Percentiles rank a stretch among this genome's conserved stretches.
Evolutionary conservation across 2,329 filamentous ascomycete genomes (phyloP).

Genomic region (Alternaria conjuncta): DNA sequence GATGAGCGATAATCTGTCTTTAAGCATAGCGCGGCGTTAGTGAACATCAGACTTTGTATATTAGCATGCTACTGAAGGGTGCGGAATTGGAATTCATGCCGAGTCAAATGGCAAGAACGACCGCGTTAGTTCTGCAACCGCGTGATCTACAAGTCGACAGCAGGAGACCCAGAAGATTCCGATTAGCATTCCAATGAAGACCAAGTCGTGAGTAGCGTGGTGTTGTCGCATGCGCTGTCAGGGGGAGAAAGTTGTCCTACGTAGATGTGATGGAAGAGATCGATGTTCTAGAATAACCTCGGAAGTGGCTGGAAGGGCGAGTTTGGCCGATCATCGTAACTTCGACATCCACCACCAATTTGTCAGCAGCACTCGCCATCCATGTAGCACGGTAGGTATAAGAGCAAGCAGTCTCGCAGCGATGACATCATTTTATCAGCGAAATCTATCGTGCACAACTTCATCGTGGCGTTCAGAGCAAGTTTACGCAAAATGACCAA

Average conservation of each 20-base stretch:
- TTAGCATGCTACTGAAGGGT: not conserved
- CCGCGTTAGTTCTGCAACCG: not conserved
- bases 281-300: not conserved
- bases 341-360: conserved; percentile 16
- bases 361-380: conserved; percentile 28
- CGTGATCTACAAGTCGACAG: too few relatives aligned
- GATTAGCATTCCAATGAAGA: too few relatives aligned
- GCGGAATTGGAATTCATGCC: not conserved
- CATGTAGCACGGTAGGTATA: conserved; percentile 16
- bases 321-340: conserved; percentile 1
- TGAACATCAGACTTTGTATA: not conserved
- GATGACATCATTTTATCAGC: conserved; percentile 1
- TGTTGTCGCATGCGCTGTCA: too few relatives aligned
- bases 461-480: conserved; percentile 45
- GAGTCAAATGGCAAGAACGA: not conserved
- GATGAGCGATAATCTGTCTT: not conserved
- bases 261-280: not conserved
- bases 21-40: conserved; percentile 24
- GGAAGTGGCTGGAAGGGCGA: conserved; percentile 4
- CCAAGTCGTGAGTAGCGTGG: too few relatives aligned
- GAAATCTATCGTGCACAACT: conserved; percentile 4
- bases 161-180: too few relatives aligned
- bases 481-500: conserved; percentile 53
- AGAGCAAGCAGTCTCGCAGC: not conserved
- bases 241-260: too few relatives aligned